Percentiles rank a stretch among this genome's conserved stretches.
Conservation (phyloP, 257 asterid genomes). For the Galeopsis tetrahit region DNA sequence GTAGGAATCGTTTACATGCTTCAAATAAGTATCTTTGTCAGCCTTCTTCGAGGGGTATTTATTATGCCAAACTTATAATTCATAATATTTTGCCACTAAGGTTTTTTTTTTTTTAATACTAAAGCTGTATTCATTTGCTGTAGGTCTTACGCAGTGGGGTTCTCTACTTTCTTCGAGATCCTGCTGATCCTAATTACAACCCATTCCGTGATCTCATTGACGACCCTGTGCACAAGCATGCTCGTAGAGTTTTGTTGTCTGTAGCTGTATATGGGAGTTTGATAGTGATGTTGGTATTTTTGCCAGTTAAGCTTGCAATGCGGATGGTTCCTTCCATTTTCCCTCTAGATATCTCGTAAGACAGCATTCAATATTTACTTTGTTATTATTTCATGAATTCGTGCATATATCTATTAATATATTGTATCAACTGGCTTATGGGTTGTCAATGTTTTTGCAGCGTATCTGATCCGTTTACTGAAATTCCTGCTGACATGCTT, state of each 20-base stretch:
- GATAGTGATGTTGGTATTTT: conserved; percentile 94
- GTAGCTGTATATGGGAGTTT: conserved; percentile 96
- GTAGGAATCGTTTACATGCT: conserved; percentile 98
- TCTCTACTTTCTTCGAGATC: conserved; percentile 96
- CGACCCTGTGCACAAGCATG: conserved; percentile 99
- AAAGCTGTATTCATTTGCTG: conserved; percentile 32
- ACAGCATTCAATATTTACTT: conserved; percentile 27
- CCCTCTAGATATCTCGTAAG: conserved; percentile 98
- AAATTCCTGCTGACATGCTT: conserved; percentile 98
- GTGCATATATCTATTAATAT: conserved; percentile 23
- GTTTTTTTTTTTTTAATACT: not conserved
- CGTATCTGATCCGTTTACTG: conserved; percentile 96
- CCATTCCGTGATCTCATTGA: conserved; percentile 98
- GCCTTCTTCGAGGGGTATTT: conserved; percentile 98
- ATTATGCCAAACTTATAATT: conserved; percentile 10
- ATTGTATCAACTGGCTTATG: conserved; percentile 21
- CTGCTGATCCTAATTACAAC: conserved; percentile 98
- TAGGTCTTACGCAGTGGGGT: conserved; percentile 97
- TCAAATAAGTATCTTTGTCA: conserved; percentile 97
- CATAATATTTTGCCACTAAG: conserved; percentile 1
- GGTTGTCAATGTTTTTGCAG: conserved; percentile 48
- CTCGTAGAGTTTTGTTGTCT: conserved; percentile 94
- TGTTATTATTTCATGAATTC: not conserved
- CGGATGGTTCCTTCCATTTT: conserved; percentile 83
- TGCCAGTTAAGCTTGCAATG: conserved; percentile 98